Percentiles rank a stretch among this genome's conserved stretches.
These are phyloP conservation scores for Apiospora malaysiana DNA, from an alignment of 2,329 filamentous ascomycete species.

Conservation along the genomic window DNA sequence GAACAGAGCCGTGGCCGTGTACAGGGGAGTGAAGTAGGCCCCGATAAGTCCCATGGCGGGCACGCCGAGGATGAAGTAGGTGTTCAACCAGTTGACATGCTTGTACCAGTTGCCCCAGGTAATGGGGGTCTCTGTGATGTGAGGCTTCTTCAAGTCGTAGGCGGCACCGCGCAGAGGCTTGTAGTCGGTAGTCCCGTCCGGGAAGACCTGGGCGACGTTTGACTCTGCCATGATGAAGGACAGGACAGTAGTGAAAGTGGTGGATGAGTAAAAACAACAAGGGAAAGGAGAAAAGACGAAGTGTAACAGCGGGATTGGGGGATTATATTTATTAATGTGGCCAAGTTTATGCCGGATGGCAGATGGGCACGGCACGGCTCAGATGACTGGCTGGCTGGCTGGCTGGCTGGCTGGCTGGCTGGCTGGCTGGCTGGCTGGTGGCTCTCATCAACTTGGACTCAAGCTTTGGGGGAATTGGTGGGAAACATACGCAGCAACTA, in stretches of 20 bases:
- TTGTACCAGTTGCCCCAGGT: constrained; percentile 87
- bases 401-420: too few species aligned
- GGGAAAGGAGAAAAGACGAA: background rate
- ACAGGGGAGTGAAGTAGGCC: constrained; percentile 75
- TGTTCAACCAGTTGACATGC: constrained; percentile 94
- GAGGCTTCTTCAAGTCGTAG: constrained; percentile 71
- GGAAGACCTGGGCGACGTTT: constrained; percentile 48
- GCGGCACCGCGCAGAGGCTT: constrained; percentile 53
- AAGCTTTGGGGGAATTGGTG: constrained; percentile 16
- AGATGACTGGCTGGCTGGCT: background rate
- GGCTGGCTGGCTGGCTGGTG: too few species aligned
- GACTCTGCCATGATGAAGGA: constrained; percentile 46
- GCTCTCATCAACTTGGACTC: background rate
- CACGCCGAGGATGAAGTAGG: constrained; percentile 78
- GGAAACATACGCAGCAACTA: constrained; percentile 2
- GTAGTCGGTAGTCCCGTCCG: constrained; percentile 63
- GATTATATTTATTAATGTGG: constrained; percentile 12
- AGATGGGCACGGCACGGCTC: background rate
- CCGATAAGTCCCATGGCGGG: constrained; percentile 76
- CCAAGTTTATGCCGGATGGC: background rate
- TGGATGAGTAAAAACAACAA: constrained; percentile 9
- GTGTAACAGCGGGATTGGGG: background rate
- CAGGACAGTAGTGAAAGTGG: constrained; percentile 31
- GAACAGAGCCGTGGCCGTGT: constrained; percentile 41
- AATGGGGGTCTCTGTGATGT: constrained; percentile 84